Base-by-base conservation (phyloP, 257 asterid genomes). In the Petrea volubilis region DNA sequence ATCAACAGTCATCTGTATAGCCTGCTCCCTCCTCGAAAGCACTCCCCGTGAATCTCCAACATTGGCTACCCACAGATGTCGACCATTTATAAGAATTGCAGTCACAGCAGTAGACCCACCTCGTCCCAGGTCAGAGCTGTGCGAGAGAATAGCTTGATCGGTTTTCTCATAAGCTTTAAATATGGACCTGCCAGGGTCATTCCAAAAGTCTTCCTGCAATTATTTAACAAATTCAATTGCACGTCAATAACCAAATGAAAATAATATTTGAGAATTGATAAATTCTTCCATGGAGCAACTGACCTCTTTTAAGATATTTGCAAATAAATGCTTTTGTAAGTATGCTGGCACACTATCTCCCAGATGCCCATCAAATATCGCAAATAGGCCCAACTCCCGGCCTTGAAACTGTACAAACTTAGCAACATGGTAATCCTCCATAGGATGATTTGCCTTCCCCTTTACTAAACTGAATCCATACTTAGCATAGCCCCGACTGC, bases 31-130 rank as follows among this genome's bases (percentile, higher is more conserved):
- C 80, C 76, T 80, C 56, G 96, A 93, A 73, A 90, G 87, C 56
- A 91, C 92, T 6, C 93, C 98, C 38, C 98, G 85, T 44, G 98
- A 93, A 67, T 93, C 98, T 47, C 97, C 98, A 18, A 93, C 92
- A 68, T 93, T 93, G 62, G 98, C 96, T 29, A 93, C 94, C 98
- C 96, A 93, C 57, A 93, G 72, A 40, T 68, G 79, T 40, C 79
- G 78, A 43, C 83, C 69, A 27, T 91, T 78, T 74, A 88, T 75
- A 24, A 93, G 88, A 76, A 93, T 86, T 4, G 96, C 97, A 17
- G 96, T 93, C 27, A 91, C 98, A 5, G 98, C 98, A 49, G 98
- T 93, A 24, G 98, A 93, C 10, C 98, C 98, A 55, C 98, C 98
- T 77, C 93, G 80, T 50, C 98, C 98, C 47, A 93, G 79, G 80